Evolutionary conservation across 208 protist species (phyloP).

Genomic region (Strigomonas oncopelti): DNA sequence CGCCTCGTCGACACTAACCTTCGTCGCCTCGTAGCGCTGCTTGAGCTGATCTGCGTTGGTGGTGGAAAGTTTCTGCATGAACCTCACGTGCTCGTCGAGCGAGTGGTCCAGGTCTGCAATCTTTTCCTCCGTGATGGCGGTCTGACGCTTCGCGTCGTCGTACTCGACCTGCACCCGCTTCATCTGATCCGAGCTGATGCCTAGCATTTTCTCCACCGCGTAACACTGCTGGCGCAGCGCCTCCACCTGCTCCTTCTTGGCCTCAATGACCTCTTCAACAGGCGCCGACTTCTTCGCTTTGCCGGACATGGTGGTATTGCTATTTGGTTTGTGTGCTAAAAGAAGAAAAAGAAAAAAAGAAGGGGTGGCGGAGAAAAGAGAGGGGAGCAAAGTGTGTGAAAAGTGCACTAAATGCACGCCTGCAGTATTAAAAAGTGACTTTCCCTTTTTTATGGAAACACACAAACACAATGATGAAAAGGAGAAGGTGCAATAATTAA

Average conservation of each 20-base stretch:
- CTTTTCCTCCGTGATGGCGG: constrained; percentile 57
- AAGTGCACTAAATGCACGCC: neutral
- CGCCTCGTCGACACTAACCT: constrained; percentile 56
- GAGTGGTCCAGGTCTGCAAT: constrained; percentile 47
- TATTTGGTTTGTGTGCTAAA: neutral
- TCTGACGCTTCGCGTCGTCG: constrained; percentile 42
- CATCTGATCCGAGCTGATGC: constrained; percentile 74
- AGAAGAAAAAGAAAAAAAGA: constrained; percentile 13
- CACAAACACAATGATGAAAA: neutral
- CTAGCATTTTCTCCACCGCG: constrained; percentile 78
- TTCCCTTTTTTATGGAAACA: neutral
- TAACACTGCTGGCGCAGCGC: constrained; percentile 50
- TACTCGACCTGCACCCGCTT: constrained; percentile 46
- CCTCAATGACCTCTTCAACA: constrained; percentile 60
- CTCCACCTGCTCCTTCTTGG: constrained; percentile 54
- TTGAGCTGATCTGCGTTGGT: constrained; percentile 78
- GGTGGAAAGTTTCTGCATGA: constrained; percentile 66
- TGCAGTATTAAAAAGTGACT: neutral
- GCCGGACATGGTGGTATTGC: constrained; percentile 16
- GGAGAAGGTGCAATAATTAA: neutral
- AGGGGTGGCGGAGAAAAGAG: neutral
- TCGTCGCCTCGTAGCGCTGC: constrained; percentile 59
- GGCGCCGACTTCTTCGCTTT: constrained; percentile 51
- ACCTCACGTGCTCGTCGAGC: constrained; percentile 50
- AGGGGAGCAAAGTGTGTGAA: neutral